Evolutionary conservation across 306 rosid species (phyloP).

Genomic region (Trichosanthes truncata): DNA sequence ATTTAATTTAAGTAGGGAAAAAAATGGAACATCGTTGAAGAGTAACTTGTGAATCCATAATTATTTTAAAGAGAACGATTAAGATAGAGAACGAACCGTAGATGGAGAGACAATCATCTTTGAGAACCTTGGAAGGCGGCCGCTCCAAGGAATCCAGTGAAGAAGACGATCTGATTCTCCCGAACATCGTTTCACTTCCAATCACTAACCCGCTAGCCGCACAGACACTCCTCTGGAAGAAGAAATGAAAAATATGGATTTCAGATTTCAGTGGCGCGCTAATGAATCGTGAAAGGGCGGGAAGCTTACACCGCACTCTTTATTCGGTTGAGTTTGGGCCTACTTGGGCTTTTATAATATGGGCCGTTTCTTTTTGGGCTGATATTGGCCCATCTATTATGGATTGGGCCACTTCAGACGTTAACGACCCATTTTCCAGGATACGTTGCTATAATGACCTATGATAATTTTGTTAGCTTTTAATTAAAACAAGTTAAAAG

Average conservation of each 20-base stretch:
- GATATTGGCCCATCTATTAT: background rate
- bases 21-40: background rate
- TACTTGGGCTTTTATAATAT: background rate
- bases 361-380: background rate
- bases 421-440: background rate
- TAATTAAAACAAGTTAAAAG: too few relatives aligned
- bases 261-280: constrained; percentile 21
- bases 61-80: background rate
- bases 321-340: background rate
- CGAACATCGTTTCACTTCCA: constrained; percentile 39
- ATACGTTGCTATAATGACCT: too few relatives aligned
- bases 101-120: constrained; percentile 64
- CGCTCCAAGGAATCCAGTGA: constrained; percentile 60
- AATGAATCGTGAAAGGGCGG: constrained; percentile 28
- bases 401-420: background rate
- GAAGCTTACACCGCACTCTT: constrained; percentile 29
- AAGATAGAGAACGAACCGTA: constrained; percentile 39
- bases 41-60: too few relatives aligned
- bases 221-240: background rate
- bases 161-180: constrained; percentile 55
- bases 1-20: background rate
- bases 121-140: constrained; percentile 59
- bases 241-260: background rate
- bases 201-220: background rate
- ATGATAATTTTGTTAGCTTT: too few relatives aligned